These are phyloP conservation scores for Paracorniculantispora psalliotae DNA, from an alignment of 2,329 filamentous ascomycete genomes.

Conservation along the genomic window DNA sequence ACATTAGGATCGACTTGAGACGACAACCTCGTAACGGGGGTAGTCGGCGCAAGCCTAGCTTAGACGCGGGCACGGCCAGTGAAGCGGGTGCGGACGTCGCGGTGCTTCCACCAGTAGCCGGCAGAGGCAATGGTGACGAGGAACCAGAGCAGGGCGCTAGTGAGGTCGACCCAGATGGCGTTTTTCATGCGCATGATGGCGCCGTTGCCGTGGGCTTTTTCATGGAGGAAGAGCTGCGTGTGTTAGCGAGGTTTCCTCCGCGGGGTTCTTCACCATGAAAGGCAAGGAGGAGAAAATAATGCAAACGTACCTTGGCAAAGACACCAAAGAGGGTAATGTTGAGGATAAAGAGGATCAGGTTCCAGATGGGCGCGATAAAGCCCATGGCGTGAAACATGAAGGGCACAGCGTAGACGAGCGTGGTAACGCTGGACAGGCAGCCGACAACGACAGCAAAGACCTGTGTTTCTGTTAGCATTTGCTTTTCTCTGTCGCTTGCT, in stretches of 20 bases:
- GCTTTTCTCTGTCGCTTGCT: too few species aligned
- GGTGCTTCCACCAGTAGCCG: conserved; percentile 55
- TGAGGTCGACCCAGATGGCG: conserved; percentile 77
- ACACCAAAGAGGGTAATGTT: conserved; percentile 80
- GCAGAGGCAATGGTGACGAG: conserved; percentile 52
- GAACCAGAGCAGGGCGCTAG: conserved; percentile 72
- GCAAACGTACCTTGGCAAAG: conserved; percentile 61
- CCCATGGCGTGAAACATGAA: conserved; percentile 49
- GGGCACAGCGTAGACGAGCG: conserved; percentile 61
- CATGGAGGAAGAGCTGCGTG: conserved; percentile 62
- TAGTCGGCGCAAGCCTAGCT: too few species aligned
- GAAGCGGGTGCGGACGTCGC: conserved; percentile 48
- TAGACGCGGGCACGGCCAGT: conserved; percentile 55
- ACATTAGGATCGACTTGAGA: background rate
- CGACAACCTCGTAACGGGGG: background rate
- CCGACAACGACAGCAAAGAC: conserved; percentile 69
- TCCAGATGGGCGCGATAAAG: conserved; percentile 58
- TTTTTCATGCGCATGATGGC: conserved; percentile 75
- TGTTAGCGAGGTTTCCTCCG: background rate
- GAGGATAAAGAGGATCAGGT: conserved; percentile 66
- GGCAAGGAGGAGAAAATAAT: background rate
- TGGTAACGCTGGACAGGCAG: conserved; percentile 59
- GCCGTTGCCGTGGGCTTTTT: conserved; percentile 57
- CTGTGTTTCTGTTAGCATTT: conserved; percentile 38
- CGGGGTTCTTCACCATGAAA: too few species aligned